Percentiles rank a stretch among this genome's conserved stretches.
phyloP scores from a whole-genome alignment of 2,329 filamentous ascomycete genomes.

The Nemania sp. region DNA sequence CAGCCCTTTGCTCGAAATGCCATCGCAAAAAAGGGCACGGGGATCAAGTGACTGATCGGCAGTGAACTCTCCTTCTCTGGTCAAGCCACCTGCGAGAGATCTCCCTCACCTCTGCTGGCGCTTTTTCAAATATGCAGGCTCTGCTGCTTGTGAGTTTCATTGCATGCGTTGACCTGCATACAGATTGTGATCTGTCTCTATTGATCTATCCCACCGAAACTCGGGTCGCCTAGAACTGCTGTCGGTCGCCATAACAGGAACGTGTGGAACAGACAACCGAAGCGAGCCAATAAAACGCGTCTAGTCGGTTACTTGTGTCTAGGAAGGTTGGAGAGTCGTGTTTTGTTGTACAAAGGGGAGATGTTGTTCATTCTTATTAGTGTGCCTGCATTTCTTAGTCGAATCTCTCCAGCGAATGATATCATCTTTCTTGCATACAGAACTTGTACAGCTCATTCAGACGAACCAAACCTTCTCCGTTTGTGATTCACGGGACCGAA shows the following conservation, averaged over 20 bases:
- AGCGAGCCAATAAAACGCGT: background rate
- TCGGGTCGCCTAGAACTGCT: background rate
- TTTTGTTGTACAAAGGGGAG: slow-evolving; percentile 28
- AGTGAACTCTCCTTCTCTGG: background rate
- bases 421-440: background rate
- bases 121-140: background rate
- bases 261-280: background rate
- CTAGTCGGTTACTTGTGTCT: background rate
- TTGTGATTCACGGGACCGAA: background rate
- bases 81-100: background rate
- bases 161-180: slow-evolving; percentile 5
- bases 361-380: slow-evolving; percentile 14
- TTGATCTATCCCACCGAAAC: background rate
- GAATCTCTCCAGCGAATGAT: slow-evolving; percentile 8
- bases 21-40: background rate
- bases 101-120: background rate
- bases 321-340: slow-evolving; percentile 2
- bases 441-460: background rate
- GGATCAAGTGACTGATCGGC: background rate
- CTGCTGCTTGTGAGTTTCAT: background rate
- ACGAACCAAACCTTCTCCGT: background rate
- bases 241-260: background rate
- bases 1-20: background rate
- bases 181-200: background rate
- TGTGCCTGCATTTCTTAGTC: background rate